Evolutionary conservation across 352 stramenopile species (phyloP), one percentile per base, ranked within the genome.

Genomic region (Phytophthora nicotianae): DNA sequence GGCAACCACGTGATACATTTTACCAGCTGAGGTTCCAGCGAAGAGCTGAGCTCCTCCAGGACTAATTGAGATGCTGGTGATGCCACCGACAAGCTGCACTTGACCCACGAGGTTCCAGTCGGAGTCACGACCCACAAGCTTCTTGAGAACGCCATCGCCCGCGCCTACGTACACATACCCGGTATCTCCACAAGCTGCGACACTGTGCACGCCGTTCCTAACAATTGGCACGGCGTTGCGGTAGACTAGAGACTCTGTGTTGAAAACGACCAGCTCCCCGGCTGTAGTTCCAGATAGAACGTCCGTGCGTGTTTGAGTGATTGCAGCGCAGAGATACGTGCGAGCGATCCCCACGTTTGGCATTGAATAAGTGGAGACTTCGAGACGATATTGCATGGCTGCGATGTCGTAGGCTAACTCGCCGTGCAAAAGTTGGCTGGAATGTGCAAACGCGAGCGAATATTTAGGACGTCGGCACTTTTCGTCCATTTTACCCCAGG

Each of bases 181-280:
- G 0, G 79, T 87, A 9, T 74, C 72, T 46, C 73, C 71, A 37
- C 84, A 93, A 4, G 86, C 74, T 17, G 70, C 79, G 27, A 95
- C 62, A 33, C 83, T 91, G 57, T 95, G 94, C 14, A 96, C 83
- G 23, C 80, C 83, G 56, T 88, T 90, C 49, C 70, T 70, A 4
- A 78, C 86, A 10, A 91, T 71, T 3, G 81, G 74, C 14, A 91
- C 70, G 1, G 80, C 70, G 49, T 83, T 86, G 26, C 82, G 80
- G 51, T 90, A 93, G 4, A 83, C 79, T 27, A 85, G 62, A 1
- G 74, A 67, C 10, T 88, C 85, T 7, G 82, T 74, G 50, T 87
- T 91, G 58, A 96, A 97, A 6, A 97, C 85, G 0, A 96, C 84
- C 27, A 98, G 72, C 51, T 98, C 89, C 21, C 90, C 81, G 0